Evolutionary conservation across 2,329 filamentous ascomycete genomes (phyloP), one percentile per base, ranked within the genome.

Genomic region (Ophiostoma perfectum): DNA sequence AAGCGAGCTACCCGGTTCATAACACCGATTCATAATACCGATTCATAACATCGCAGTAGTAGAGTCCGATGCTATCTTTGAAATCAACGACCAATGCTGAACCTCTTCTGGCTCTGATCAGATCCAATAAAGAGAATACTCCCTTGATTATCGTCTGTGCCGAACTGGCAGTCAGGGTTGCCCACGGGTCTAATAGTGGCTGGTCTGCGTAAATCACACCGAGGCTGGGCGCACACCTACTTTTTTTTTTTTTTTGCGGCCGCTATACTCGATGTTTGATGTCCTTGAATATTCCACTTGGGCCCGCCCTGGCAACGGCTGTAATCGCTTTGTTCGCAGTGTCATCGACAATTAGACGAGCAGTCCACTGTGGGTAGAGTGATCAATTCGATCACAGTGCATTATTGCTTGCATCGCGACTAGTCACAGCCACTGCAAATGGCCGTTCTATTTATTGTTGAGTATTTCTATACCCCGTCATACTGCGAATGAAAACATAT

Each of bases 361-460:
- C n/a, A 55, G 49, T 18, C 18, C 18, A 36, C 55, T 39, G 27
- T 60, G 18, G 55, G 55, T 38, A 38, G 11, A 36, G 9, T 14
- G 16, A 4, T 4, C 49, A 55, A 11, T 6, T 18, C 49, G 8
- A 44, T 44, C 42, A 12, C 11, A 44, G 11, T 38, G 27, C 27
- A 18, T 27, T 38, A 60, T 60, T 38, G 38, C 55, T 60, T 60
- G 55, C 55, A 60, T 60, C 27, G 55, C 27, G 55, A 38, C 55
- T 60, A 60, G 55, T 16, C 49, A 27, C 27, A 52, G 49, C 14
- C 45, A 52, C 16, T 18, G 9, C 16, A 38, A 60, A 38, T 38
- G 5, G 55, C n/a, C n/a, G 45, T 8, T n/a, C 2, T 55, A 55
- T 55, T 27, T 4, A 36, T 55, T 55, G 27, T 27, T 27, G 27